phyloP scores from a whole-genome alignment of 2,329 filamentous ascomycete species.

The Colletotrichum shisoi region DNA sequence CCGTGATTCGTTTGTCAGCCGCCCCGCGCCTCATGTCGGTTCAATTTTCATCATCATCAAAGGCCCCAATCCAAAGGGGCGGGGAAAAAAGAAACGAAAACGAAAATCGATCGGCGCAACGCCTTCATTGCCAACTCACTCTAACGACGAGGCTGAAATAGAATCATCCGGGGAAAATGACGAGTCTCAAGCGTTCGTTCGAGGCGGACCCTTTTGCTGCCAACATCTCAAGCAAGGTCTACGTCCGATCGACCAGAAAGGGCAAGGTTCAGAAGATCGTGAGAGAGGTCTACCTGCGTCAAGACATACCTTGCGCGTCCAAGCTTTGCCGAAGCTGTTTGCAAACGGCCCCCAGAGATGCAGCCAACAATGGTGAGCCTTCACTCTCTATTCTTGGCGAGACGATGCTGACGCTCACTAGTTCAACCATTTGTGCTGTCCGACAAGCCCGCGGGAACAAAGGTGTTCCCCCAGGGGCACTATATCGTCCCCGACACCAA shows the following conservation, averaged over 20 bases:
- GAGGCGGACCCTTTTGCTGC: constrained; percentile 64
- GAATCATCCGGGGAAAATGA: constrained; percentile 57
- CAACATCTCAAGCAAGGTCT: constrained; percentile 93
- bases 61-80: constrained; percentile 3
- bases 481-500: constrained; percentile 97
- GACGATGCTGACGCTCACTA: constrained; percentile 48
- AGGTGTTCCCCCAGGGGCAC: constrained; percentile 82
- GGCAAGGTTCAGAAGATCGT: constrained; percentile 99
- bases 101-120: neutral
- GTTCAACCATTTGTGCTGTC: constrained; percentile 87
- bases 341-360: constrained; percentile 77
- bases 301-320: constrained; percentile 97
- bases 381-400: neutral
- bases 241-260: constrained; percentile 90
- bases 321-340: constrained; percentile 82
- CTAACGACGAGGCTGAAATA: neutral
- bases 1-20: constrained; percentile 40
- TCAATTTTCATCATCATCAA: constrained; percentile 36
- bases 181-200: constrained; percentile 68
- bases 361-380: constrained; percentile 73
- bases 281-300: constrained; percentile 90
- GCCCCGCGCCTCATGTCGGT: constrained; percentile 35
- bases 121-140: constrained; percentile 20
- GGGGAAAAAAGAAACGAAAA: neutral
- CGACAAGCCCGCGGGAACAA: constrained; percentile 84